These are phyloP conservation scores for Phytophthora melonis DNA, from an alignment of 352 stramenopile species.

Conservation along the genomic window DNA sequence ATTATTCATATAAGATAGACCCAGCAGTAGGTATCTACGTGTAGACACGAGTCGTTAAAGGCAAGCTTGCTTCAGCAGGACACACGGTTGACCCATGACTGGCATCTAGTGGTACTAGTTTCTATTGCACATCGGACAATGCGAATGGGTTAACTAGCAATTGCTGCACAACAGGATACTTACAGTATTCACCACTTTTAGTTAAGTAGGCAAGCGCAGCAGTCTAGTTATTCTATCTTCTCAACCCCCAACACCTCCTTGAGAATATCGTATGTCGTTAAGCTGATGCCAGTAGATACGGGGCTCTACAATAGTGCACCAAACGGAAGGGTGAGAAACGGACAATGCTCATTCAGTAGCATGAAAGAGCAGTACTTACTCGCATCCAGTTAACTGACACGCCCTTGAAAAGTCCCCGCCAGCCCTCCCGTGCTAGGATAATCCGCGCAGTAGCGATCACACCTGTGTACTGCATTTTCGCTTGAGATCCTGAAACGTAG, in stretches of 20 bases:
- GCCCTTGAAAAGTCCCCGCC: conserved; percentile 87
- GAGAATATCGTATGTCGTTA: conserved; percentile 88
- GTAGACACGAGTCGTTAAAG: too few species aligned
- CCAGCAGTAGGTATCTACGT: too few species aligned
- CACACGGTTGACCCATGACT: too few species aligned
- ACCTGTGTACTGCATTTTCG: conserved; percentile 70
- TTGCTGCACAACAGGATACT: too few species aligned
- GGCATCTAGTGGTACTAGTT: too few species aligned
- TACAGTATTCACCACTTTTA: too few species aligned
- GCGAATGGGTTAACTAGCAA: too few species aligned
- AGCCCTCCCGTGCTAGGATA: conserved; percentile 81
- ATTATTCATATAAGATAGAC: too few species aligned
- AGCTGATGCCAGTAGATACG: conserved; percentile 85
- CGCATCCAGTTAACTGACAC: conserved; percentile 90
- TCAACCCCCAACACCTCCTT: conserved; percentile 89
- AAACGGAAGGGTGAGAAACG: background rate
- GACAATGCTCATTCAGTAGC: background rate
- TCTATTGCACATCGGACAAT: too few species aligned
- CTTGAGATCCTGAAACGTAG: conserved; percentile 62
- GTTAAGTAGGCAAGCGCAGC: too few species aligned
- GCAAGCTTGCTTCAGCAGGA: too few species aligned
- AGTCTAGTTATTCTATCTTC: conserved; percentile 64
- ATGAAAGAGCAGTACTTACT: conserved; percentile 47
- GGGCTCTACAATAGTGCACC: conserved; percentile 61
- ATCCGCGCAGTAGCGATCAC: conserved; percentile 71